These are phyloP conservation scores for Gardenia jasminoides DNA, from an alignment of 257 asterid species.

Conservation along the genomic window DNA sequence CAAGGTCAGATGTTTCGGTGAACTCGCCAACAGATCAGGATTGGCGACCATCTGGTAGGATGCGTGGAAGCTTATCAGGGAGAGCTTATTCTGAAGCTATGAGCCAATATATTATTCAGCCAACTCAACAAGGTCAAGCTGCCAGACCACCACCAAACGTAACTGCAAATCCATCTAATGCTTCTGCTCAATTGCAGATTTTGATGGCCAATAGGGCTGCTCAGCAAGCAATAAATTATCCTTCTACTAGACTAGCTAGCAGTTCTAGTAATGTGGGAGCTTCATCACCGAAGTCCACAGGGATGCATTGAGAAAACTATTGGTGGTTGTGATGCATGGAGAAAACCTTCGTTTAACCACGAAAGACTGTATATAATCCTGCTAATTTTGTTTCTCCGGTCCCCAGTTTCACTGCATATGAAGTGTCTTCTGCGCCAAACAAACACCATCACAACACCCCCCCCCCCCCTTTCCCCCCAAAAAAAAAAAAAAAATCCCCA, in stretches of 20 bases:
- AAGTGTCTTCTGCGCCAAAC: too few species aligned
- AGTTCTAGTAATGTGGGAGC: slow-evolving; percentile 27
- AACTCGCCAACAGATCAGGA: slow-evolving; percentile 25
- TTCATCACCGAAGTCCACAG: slow-evolving; percentile 29
- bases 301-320: slow-evolving; percentile 24
- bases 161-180: slow-evolving; percentile 25
- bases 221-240: slow-evolving; percentile 10
- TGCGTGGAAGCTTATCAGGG: slow-evolving; percentile 79
- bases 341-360: not conserved
- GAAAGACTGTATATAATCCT: not conserved
- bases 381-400: slow-evolving; percentile 4
- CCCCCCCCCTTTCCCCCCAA: too few species aligned
- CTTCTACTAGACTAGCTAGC: slow-evolving; percentile 21
- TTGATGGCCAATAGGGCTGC: slow-evolving; percentile 31
- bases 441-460: too few species aligned
- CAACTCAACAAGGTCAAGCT: slow-evolving; percentile 50
- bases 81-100: slow-evolving; percentile 55
- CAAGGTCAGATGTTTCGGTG: slow-evolving; percentile 22
- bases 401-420: not conserved
- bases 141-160: slow-evolving; percentile 31
- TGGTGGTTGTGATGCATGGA: slow-evolving; percentile 25
- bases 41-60: slow-evolving; percentile 60
- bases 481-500: too few species aligned
- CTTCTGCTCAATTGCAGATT: slow-evolving; percentile 30
- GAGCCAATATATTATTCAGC: slow-evolving; percentile 37